A percentile compares a stretch with the other conserved stretches of the same genome.
phyloP scores from a whole-genome alignment of 140 eudicot species.

The Artemisia princeps region DNA sequence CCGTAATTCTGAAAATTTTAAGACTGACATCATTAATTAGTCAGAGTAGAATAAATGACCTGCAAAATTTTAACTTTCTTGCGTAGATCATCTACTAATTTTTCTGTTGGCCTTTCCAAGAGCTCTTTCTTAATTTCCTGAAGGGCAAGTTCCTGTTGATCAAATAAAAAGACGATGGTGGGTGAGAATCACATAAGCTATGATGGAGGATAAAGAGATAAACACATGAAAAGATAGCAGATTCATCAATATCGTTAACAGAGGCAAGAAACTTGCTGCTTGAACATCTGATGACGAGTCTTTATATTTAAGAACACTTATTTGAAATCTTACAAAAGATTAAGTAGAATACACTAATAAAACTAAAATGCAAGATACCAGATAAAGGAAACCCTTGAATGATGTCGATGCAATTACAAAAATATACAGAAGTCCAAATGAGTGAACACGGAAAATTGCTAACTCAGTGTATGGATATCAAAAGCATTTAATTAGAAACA shows the following conservation, averaged over 20 bases:
- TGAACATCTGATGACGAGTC: not conserved
- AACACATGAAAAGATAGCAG: not conserved
- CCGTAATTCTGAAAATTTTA: not conserved
- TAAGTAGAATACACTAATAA: not conserved
- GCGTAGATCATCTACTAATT: slow-evolving; percentile 79
- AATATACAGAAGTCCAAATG: too few relatives aligned
- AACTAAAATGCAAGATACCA: not conserved
- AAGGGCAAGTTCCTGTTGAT: slow-evolving; percentile 68
- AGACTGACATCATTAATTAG: slow-evolving; percentile 3
- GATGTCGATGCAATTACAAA: not conserved
- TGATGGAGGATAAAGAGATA: not conserved
- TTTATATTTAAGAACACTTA: too few relatives aligned
- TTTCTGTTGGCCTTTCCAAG: slow-evolving; percentile 77
- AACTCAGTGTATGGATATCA: not conserved
- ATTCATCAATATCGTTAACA: not conserved
- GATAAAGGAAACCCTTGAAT: not conserved
- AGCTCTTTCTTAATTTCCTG: slow-evolving; percentile 72
- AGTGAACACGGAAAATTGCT: not conserved
- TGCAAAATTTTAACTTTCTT: slow-evolving; percentile 90
- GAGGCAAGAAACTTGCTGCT: not conserved
- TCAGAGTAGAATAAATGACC: slow-evolving; percentile 38
- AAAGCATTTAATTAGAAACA: too few relatives aligned
- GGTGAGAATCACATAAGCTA: slow-evolving; percentile 4
- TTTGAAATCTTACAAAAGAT: not conserved
- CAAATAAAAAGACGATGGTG: slow-evolving; percentile 13